These are phyloP conservation scores for Penicillium salamii DNA, from an alignment of 495 filamentous ascomycete species.

Conservation along the genomic window DNA sequence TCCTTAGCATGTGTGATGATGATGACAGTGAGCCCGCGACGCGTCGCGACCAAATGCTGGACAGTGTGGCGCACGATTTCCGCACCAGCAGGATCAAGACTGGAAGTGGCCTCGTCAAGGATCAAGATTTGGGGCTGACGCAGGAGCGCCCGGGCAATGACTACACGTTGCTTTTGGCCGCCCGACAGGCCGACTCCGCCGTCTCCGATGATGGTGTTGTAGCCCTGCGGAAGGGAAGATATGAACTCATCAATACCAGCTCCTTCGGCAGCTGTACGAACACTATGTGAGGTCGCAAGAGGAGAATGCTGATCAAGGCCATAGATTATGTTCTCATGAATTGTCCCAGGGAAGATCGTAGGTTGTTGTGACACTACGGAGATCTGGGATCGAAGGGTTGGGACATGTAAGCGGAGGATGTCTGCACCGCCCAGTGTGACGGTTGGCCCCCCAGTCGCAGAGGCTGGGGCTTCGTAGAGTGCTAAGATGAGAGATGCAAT, in stretches of 20 bases:
- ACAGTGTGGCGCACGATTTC: constrained; percentile 65
- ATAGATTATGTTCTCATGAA: constrained; percentile 79
- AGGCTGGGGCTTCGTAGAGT: constrained; percentile 51
- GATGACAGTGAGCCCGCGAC: constrained; percentile 48
- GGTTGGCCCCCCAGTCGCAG: constrained; percentile 15
- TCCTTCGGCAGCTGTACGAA: constrained; percentile 59
- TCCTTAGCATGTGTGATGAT: constrained; percentile 75
- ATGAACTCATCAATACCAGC: constrained; percentile 84
- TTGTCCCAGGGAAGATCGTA: constrained; percentile 69
- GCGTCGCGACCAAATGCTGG: constrained; percentile 33
- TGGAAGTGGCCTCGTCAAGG: constrained; percentile 84
- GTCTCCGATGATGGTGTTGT: constrained; percentile 73
- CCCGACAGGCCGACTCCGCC: constrained; percentile 74
- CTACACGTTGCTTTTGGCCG: constrained; percentile 79
- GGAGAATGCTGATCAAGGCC: constrained; percentile 51
- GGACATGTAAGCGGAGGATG: constrained; percentile 55
- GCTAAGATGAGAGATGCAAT: constrained; percentile 71
- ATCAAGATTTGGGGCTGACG: constrained; percentile 69
- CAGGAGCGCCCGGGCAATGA: constrained; percentile 77
- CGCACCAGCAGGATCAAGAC: constrained; percentile 71
- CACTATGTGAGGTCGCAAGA: constrained; percentile 31
- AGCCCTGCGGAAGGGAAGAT: constrained; percentile 65
- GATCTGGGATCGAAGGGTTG: constrained; percentile 64
- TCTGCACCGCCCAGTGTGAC: constrained; percentile 58
- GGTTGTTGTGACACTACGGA: constrained; percentile 76